These are phyloP conservation scores for Mortierella antarctica DNA, from an alignment of 192 early-diverging fungal genomes.

Conservation along the genomic window DNA sequence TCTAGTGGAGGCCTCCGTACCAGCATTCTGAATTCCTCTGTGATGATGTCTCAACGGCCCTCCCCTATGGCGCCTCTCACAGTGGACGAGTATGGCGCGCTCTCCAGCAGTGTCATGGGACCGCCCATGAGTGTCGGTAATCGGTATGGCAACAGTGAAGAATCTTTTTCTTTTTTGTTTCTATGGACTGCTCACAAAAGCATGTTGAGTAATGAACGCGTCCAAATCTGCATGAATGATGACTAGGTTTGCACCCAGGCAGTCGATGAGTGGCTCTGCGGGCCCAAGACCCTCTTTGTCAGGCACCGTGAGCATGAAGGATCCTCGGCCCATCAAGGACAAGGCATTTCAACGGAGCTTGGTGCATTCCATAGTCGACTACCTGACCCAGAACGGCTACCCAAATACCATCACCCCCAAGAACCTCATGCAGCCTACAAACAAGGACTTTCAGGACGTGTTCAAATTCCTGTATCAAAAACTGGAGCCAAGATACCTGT, in stretches of 20 bases:
- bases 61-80: slow-evolving; percentile 34
- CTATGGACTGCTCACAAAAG: too few relatives aligned
- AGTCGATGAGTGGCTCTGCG: slow-evolving; percentile 22
- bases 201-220: too few relatives aligned
- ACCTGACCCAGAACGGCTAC: slow-evolving; percentile 68
- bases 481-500: slow-evolving; percentile 68
- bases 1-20: slow-evolving; percentile 11
- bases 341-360: slow-evolving; percentile 59
- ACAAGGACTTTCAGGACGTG: slow-evolving; percentile 76
- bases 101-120: slow-evolving; percentile 42
- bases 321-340: slow-evolving; percentile 55
- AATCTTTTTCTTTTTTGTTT: not conserved
- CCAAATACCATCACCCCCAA: slow-evolving; percentile 52
- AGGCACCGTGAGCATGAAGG: slow-evolving; percentile 11
- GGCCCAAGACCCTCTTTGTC: slow-evolving; percentile 1
- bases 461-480: slow-evolving; percentile 77
- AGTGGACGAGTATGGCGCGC: slow-evolving; percentile 20
- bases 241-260: slow-evolving; percentile 20
- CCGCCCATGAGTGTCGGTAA: slow-evolving; percentile 18
- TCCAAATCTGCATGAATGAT: too few relatives aligned
- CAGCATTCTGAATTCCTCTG: slow-evolving; percentile 12
- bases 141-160: not conserved
- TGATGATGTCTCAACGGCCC: slow-evolving; percentile 36
- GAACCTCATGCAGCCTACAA: slow-evolving; percentile 59
- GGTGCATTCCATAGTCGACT: slow-evolving; percentile 64